These are phyloP conservation scores for Aspergillus sp. DNA, from an alignment of 2,329 filamentous ascomycete species.

Conservation along the genomic window DNA sequence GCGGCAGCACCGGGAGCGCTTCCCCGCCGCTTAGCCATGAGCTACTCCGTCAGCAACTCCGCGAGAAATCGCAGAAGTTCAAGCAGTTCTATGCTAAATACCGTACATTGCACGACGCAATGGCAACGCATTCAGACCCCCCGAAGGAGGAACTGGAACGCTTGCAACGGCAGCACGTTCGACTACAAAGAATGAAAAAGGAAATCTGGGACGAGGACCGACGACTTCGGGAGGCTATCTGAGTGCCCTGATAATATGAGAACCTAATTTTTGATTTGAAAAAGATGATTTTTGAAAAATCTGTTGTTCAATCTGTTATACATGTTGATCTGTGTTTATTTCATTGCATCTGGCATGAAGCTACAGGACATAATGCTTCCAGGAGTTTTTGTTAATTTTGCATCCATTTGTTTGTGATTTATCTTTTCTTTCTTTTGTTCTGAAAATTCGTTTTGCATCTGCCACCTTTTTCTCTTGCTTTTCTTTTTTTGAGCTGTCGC, in stretches of 20 bases:
- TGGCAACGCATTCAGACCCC: slow-evolving; percentile 36
- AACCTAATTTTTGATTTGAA: too few species aligned
- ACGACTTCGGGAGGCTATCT: slow-evolving; percentile 21
- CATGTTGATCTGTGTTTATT: too few species aligned
- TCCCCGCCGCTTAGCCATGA: slow-evolving; percentile 35
- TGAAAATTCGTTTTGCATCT: slow-evolving; percentile 6
- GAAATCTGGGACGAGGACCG: slow-evolving; percentile 49
- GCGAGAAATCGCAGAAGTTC: slow-evolving; percentile 44
- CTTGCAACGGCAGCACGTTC: slow-evolving; percentile 50
- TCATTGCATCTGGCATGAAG: slow-evolving; percentile 5
- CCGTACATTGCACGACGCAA: slow-evolving; percentile 48
- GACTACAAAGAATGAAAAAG: slow-evolving; percentile 53
- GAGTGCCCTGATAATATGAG: too few species aligned
- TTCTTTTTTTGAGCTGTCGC: slow-evolving; percentile 1
- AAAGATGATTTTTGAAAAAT: background rate
- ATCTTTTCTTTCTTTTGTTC: slow-evolving; percentile 2
- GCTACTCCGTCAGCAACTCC: slow-evolving; percentile 32
- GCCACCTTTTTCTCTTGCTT: slow-evolving; percentile 2
- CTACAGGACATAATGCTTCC: too few species aligned
- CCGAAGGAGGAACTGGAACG: slow-evolving; percentile 48
- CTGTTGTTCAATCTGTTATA: background rate
- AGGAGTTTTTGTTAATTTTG: background rate
- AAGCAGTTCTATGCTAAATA: slow-evolving; percentile 57
- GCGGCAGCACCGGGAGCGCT: slow-evolving; percentile 38
- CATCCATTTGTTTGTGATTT: background rate